These are phyloP conservation scores for Kurtzmaniella quercitrusa DNA, from an alignment of 1,139 yeast genomes.

Conservation along the genomic window DNA sequence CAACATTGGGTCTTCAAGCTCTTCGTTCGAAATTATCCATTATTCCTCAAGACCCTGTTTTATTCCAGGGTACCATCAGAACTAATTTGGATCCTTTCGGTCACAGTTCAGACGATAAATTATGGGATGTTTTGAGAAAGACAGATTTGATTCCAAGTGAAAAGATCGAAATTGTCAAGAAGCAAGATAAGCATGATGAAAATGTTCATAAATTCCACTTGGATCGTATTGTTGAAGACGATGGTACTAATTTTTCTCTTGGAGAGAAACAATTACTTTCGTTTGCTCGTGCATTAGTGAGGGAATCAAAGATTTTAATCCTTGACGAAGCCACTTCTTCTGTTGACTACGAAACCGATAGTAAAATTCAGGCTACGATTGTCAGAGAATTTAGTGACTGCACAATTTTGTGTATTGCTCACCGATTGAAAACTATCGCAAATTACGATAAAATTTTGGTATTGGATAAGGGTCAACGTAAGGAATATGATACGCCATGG, in stretches of 20 bases:
- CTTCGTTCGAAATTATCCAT: slow-evolving; percentile 61
- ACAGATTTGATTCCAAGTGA: slow-evolving; percentile 24
- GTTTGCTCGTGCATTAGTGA: slow-evolving; percentile 38
- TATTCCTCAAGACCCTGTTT: slow-evolving; percentile 77
- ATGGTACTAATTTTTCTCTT: slow-evolving; percentile 36
- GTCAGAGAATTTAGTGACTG: slow-evolving; percentile 31
- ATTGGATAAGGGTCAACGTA: slow-evolving; percentile 26
- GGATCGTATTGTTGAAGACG: slow-evolving; percentile 37
- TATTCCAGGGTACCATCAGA: slow-evolving; percentile 64
- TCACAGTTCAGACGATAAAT: slow-evolving; percentile 25
- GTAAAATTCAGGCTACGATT: slow-evolving; percentile 35
- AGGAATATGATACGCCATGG: slow-evolving; percentile 23
- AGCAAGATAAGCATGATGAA: slow-evolving; percentile 9
- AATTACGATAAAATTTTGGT: slow-evolving; percentile 36
- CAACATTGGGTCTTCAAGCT: slow-evolving; percentile 51
- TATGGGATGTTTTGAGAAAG: slow-evolving; percentile 35
- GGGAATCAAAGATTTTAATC: slow-evolving; percentile 34
- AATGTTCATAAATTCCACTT: slow-evolving; percentile 26
- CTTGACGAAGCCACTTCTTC: slow-evolving; percentile 43
- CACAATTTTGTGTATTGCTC: slow-evolving; percentile 41
- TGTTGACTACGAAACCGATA: slow-evolving; percentile 42
- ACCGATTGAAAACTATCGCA: slow-evolving; percentile 36
- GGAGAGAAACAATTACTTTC: slow-evolving; percentile 42
- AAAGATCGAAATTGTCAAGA: slow-evolving; percentile 9
- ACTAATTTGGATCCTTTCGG: slow-evolving; percentile 65